Conservation (phyloP, 106 monocot genomes). For the Dioscorea dumetorum region DNA sequence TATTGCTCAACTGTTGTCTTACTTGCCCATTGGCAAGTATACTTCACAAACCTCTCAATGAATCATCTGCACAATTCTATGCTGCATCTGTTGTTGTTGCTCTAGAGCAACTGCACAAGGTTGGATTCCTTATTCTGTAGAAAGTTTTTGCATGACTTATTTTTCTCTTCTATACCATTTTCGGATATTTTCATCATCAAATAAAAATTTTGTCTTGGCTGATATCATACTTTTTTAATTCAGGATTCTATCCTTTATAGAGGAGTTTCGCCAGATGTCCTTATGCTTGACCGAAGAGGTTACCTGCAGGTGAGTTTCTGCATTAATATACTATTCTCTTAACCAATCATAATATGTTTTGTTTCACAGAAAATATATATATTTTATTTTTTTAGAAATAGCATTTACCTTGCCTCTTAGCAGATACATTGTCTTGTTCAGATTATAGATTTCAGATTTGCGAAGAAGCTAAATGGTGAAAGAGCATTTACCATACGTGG, state of each 20-base stretch:
- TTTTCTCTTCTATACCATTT: not conserved
- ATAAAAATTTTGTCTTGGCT: not conserved
- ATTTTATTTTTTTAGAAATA: not conserved
- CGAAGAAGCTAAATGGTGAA: conserved; percentile 61
- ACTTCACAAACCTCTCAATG: conserved; percentile 63
- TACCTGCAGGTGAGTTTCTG: conserved; percentile 43
- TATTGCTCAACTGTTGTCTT: conserved; percentile 56
- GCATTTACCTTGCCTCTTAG: no score
- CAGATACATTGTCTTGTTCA: conserved; percentile 11
- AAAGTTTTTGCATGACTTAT: not conserved
- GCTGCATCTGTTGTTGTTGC: conserved; percentile 75
- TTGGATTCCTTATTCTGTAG: conserved; percentile 13
- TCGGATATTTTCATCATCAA: not conserved
- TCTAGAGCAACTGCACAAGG: conserved; percentile 78
- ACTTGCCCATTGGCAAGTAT: conserved; percentile 73
- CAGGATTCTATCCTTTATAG: conserved; percentile 77
- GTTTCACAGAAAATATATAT: not conserved
- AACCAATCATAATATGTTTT: not conserved
- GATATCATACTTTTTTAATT: conserved; percentile 8
- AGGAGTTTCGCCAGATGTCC: conserved; percentile 73
- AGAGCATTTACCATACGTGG: conserved; percentile 92
- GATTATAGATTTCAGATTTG: conserved; percentile 90
- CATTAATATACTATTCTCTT: not conserved
- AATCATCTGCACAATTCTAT: conserved; percentile 57
- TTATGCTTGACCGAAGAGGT: conserved; percentile 76